Conservation (phyloP, 2,329 filamentous ascomycete species). For the Leptographium radiaticola region DNA sequence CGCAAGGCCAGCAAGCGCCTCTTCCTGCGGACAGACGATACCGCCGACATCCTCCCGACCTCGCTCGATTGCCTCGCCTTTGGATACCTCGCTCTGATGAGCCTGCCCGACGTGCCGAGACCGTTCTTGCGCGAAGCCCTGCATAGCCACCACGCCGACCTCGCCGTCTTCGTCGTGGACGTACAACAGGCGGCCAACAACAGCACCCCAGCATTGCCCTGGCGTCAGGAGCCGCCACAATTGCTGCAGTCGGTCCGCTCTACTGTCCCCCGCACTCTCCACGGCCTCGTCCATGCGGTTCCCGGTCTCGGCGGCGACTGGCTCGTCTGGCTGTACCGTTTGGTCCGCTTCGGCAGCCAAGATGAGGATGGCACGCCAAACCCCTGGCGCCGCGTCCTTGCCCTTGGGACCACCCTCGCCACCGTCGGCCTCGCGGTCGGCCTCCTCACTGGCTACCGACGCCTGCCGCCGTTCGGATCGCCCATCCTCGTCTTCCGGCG, state of each 20-base stretch:
- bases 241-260: constrained; percentile 1
- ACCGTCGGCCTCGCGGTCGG: constrained; percentile 24
- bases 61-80: constrained; percentile 68
- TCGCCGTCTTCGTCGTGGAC: constrained; percentile 10
- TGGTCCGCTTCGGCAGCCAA: constrained; percentile 12
- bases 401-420: constrained; percentile 21
- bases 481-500: constrained; percentile 29
- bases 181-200: constrained; percentile 8
- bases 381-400: constrained; percentile 17
- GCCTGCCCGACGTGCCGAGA: constrained; percentile 25
- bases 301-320: constrained; percentile 19
- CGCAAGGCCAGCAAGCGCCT: constrained; percentile 38
- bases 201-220: neutral
- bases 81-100: constrained; percentile 67
- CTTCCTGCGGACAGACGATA: constrained; percentile 38
- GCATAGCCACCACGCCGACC: constrained; percentile 4
- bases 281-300: constrained; percentile 19
- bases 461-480: constrained; percentile 31
- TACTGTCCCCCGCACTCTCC: constrained; percentile 15
- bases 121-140: constrained; percentile 19
- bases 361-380: constrained; percentile 3
- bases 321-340: constrained; percentile 18
- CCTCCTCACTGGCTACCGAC: constrained; percentile 24
- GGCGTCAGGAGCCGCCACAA: neutral
- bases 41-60: constrained; percentile 26